Evolutionary conservation across 2,329 filamentous ascomycete species (phyloP).

Genomic region (Colletotrichum cereale): DNA sequence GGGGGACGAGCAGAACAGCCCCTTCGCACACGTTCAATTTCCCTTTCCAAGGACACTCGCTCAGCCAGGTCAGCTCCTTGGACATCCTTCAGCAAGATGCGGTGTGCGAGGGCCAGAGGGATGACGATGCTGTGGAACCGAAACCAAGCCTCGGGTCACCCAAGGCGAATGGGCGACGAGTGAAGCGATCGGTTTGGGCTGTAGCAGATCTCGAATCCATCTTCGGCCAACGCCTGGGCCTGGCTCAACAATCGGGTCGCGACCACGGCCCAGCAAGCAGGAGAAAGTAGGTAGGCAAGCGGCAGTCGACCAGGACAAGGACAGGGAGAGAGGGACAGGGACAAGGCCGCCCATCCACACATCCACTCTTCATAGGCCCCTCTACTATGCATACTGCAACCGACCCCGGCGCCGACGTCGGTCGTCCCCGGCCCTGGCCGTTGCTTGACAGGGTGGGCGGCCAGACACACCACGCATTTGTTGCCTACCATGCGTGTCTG

Average conservation of each 20-base stretch:
- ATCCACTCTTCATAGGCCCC: conserved; percentile 25
- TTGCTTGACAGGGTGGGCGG: conserved; percentile 25
- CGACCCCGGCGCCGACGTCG: conserved; percentile 35
- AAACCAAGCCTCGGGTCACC: conserved; percentile 22
- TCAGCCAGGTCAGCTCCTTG: not conserved
- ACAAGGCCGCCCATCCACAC: conserved; percentile 7
- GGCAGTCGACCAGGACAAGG: conserved; percentile 12
- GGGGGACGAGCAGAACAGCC: not conserved
- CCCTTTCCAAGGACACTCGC: conserved; percentile 17
- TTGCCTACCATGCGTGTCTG: not conserved
- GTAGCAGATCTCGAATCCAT: conserved; percentile 30
- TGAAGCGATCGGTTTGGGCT: conserved; percentile 31
- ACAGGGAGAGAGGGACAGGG: conserved; percentile 7
- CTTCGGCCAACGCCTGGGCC: conserved; percentile 13
- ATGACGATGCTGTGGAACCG: conserved; percentile 35
- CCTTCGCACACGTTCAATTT: conserved; percentile 12
- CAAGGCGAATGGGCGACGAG: conserved; percentile 13
- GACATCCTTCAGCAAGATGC: conserved; percentile 22
- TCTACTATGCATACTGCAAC: not conserved
- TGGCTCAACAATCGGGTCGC: not conserved
- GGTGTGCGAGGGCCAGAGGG: conserved; percentile 23
- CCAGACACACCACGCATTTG: conserved; percentile 3
- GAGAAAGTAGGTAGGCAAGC: not conserved
- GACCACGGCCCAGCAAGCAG: conserved; percentile 6
- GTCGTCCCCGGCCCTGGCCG: conserved; percentile 23